Evolutionary conservation across 2,329 filamentous ascomycete species (phyloP).

Genomic region (Ilyonectria robusta): DNA sequence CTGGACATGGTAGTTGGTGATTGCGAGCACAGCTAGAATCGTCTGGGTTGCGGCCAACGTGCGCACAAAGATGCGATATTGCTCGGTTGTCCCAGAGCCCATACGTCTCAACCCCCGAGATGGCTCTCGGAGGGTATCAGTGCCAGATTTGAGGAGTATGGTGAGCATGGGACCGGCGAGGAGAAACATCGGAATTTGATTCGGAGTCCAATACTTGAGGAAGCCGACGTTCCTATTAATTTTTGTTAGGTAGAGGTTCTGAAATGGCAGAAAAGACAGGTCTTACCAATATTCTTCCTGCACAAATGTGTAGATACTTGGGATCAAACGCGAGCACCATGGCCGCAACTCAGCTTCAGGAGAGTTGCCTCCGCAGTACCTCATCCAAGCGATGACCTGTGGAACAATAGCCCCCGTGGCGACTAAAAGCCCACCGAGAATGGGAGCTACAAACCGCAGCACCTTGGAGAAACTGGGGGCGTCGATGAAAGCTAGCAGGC

Average conservation of each 20-base stretch:
- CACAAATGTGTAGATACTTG: constrained; percentile 93
- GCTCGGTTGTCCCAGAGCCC: constrained; percentile 19
- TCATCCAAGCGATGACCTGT: constrained; percentile 80
- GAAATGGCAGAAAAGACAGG: constrained; percentile 1
- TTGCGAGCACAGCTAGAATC: constrained; percentile 77
- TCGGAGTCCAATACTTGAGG: constrained; percentile 89
- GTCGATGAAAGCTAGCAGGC: constrained; percentile 45
- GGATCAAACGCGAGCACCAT: constrained; percentile 83
- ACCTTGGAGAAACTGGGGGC: constrained; percentile 55
- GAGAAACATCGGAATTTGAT: constrained; percentile 89
- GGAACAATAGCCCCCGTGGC: constrained; percentile 78
- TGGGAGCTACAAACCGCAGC: constrained; percentile 69
- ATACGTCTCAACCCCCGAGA: constrained; percentile 23
- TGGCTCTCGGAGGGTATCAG: constrained; percentile 52
- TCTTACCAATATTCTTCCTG: constrained; percentile 91
- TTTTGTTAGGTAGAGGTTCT: constrained; percentile 38
- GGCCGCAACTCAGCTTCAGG: constrained; percentile 62
- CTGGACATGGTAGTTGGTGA: constrained; percentile 91
- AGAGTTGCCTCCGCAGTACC: constrained; percentile 70
- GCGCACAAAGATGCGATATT: constrained; percentile 55
- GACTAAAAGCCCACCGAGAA: constrained; percentile 77
- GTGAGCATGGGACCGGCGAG: constrained; percentile 84
- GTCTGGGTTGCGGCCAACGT: constrained; percentile 81
- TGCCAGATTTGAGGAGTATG: constrained; percentile 72
- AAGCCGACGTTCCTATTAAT: constrained; percentile 84